A percentile compares a stretch with the other conserved stretches of the same genome.
Conservation (phyloP, 371 early-diverging fungal species). For the Mortierella sp. region DNA sequence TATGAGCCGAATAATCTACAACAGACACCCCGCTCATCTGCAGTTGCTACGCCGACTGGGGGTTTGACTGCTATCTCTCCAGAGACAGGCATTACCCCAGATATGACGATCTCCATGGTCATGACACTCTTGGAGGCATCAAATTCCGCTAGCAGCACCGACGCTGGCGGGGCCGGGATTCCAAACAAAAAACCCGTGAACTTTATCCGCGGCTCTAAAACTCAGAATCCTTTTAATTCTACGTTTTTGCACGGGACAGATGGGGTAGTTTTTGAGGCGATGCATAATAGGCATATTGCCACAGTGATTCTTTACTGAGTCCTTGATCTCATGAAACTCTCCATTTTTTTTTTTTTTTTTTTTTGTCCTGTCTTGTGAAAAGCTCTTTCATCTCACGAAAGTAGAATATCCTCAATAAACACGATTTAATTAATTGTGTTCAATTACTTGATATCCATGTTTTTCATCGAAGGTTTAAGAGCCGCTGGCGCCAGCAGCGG, state of each 20-base stretch:
- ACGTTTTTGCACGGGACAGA: slow-evolving; percentile 74
- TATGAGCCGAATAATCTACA: not conserved
- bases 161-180: slow-evolving; percentile 3
- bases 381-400: not conserved
- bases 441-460: no score
- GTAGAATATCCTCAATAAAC: no score
- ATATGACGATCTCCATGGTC: slow-evolving; percentile 59
- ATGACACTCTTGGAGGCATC: slow-evolving; percentile 41
- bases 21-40: slow-evolving; percentile 13
- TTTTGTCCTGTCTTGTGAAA: not conserved
- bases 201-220: slow-evolving; percentile 73
- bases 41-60: slow-evolving; percentile 8
- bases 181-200: slow-evolving; percentile 67
- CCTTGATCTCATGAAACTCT: not conserved
- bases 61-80: slow-evolving; percentile 25
- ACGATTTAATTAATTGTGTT: not conserved
- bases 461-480: not conserved
- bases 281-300: slow-evolving; percentile 73
- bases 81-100: slow-evolving; percentile 42
- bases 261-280: slow-evolving; percentile 74
- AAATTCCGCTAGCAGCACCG: slow-evolving; percentile 2
- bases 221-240: slow-evolving; percentile 80
- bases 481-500: not conserved
- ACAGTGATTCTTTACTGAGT: slow-evolving; percentile 66
- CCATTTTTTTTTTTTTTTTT: not conserved